Base-by-base conservation (phyloP, 257 asterid genomes). In the Nemophila menziesii region DNA sequence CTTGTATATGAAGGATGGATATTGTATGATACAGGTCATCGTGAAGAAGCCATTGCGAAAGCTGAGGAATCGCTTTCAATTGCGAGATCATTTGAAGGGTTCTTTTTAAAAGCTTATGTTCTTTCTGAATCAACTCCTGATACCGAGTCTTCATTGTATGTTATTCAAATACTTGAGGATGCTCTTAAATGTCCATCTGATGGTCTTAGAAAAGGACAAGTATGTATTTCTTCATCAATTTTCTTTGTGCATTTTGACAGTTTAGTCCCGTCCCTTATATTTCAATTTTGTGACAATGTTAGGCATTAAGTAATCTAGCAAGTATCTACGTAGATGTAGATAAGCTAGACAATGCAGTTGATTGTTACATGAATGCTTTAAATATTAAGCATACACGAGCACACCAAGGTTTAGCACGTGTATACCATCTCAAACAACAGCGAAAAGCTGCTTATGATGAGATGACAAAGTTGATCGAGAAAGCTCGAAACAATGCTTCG, bases 171-270 rank as follows among this genome's bases (percentile, higher is more conserved):
- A 57, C 84, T 90, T 18, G 93, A 82, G 65, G 96, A 90, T 72
- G 94, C 99, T 59, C 94, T 90, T 41, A 75, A 93, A 67, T 90
- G 96, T 60, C 96, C 94, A 2, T 90, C 96, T 15, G 99, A 90
- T 57, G 93, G 89, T 52, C 96, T 90, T 47, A 66, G 99, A 61
- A 90, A 90, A 69, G 99, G 99, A 72, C 99, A 90, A 58, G 98
- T 79, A 65, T 67, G 80, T 59, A 33, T 23, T 37, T 9, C 20
- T 42, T 43, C 5, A 5, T 19, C 20, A n/a, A n/a, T 21, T 12
- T 19, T 52, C 12, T 41, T 22, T 17, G 22, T 45, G 3, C n/a
- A n/a, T n/a, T n/a, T n/a, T n/a, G 16, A 13, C 46, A 4, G n/a
- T 22, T 20, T n/a, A n/a, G 3, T 22, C 20, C 20, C 33, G 33